Evolutionary conservation across 352 stramenopile genomes (phyloP).

Genomic region (Phytophthora citrophthora): DNA sequence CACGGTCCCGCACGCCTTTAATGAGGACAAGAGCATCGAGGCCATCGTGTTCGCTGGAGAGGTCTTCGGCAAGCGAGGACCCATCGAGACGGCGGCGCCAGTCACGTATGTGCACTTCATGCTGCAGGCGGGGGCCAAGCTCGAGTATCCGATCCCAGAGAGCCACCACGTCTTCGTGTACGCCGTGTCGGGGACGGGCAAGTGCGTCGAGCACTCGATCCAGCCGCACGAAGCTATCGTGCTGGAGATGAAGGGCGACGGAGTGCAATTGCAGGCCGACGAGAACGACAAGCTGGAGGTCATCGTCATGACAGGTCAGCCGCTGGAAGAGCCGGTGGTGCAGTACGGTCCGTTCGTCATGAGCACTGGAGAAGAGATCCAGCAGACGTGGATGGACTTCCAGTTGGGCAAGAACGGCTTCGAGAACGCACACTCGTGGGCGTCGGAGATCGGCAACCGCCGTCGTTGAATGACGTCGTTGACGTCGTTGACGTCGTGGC

Average conservation of each 20-base stretch:
- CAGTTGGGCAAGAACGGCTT: conserved; percentile 67
- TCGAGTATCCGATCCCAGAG: conserved; percentile 53
- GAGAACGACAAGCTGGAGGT: conserved; percentile 50
- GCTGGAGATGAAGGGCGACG: conserved; percentile 58
- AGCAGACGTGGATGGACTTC: conserved; percentile 55
- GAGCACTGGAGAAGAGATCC: conserved; percentile 60
- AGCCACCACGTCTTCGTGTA: conserved; percentile 59
- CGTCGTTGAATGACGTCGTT: conserved; percentile 9
- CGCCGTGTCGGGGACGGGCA: conserved; percentile 40
- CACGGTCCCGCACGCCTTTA: conserved; percentile 47
- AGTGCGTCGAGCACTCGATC: conserved; percentile 36
- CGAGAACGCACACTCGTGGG: conserved; percentile 61
- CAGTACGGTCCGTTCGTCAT: conserved; percentile 85
- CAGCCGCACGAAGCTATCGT: conserved; percentile 56
- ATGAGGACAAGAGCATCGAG: conserved; percentile 51
- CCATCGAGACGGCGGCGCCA: conserved; percentile 50
- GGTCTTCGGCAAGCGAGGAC: conserved; percentile 47
- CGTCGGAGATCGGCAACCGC: conserved; percentile 56
- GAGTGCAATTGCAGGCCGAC: conserved; percentile 41
- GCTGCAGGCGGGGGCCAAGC: conserved; percentile 34
- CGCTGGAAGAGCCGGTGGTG: conserved; percentile 63
- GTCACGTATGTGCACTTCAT: conserved; percentile 69
- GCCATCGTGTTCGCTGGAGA: conserved; percentile 61
- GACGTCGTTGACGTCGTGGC: not conserved
- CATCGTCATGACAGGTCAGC: conserved; percentile 59